These are phyloP conservation scores for Akanthomyces muscarius DNA, from an alignment of 2,329 filamentous ascomycete species.

Conservation along the genomic window DNA sequence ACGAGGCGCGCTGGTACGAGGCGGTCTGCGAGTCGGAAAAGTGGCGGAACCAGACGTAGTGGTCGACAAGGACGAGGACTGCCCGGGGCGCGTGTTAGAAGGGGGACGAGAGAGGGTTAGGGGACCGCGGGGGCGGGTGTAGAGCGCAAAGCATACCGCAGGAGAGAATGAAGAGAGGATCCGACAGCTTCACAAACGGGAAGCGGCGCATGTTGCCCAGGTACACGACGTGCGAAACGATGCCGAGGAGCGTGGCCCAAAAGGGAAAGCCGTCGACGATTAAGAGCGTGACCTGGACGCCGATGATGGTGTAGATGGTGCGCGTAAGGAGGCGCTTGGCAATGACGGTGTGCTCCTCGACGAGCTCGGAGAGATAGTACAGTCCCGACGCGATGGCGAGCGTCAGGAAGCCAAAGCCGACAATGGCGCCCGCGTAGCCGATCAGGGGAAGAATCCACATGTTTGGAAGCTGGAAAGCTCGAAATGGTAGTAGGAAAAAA, in stretches of 20 bases:
- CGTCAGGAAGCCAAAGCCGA: constrained; percentile 92
- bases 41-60: constrained; percentile 93
- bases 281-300: constrained; percentile 68
- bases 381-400: constrained; percentile 96
- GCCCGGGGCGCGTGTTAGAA: background rate
- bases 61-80: constrained; percentile 82
- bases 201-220: constrained; percentile 76
- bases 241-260: constrained; percentile 66
- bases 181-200: constrained; percentile 76
- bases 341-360: constrained; percentile 94
- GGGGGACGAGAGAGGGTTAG: too few species aligned
- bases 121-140: too few species aligned
- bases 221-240: constrained; percentile 80
- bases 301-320: constrained; percentile 80
- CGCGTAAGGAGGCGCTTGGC: constrained; percentile 81
- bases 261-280: constrained; percentile 84
- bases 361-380: constrained; percentile 96
- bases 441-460: constrained; percentile 97
- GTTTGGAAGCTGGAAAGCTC: constrained; percentile 28
- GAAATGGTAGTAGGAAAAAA: constrained; percentile 7
- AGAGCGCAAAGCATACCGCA: constrained; percentile 56
- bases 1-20: constrained; percentile 55
- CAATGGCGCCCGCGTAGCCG: constrained; percentile 79
- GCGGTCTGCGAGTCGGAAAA: constrained; percentile 65
- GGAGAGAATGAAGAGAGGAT: constrained; percentile 80